phyloP scores from a whole-genome alignment of 805 yeast species.

The Saturnispora galanensis region DNA sequence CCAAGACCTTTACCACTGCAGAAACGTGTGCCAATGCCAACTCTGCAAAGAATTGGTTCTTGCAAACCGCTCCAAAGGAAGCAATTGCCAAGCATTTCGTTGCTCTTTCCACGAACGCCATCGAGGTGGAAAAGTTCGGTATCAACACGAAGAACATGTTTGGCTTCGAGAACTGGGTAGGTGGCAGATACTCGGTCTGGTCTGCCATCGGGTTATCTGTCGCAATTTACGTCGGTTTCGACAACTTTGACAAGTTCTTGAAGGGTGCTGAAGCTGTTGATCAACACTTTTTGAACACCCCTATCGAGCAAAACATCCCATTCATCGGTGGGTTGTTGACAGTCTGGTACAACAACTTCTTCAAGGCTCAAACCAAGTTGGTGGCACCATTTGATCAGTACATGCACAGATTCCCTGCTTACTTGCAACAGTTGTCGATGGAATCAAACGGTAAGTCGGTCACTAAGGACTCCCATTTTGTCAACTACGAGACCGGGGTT shows the following conservation, averaged over 20 bases:
- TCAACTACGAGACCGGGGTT: slow-evolving; percentile 92
- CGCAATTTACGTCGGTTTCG: slow-evolving; percentile 90
- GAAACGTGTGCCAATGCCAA: slow-evolving; percentile 96
- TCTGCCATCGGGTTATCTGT: slow-evolving; percentile 96
- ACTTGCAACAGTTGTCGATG: slow-evolving; percentile 97
- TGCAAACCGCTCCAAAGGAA: slow-evolving; percentile 45
- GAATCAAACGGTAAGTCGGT: slow-evolving; percentile 98
- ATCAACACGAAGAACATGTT: slow-evolving; percentile 97
- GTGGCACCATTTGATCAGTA: slow-evolving; percentile 99
- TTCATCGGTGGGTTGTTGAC: slow-evolving; percentile 85
- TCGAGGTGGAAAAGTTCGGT: slow-evolving; percentile 89
- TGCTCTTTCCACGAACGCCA: slow-evolving; percentile 89
- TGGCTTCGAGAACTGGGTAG: slow-evolving; percentile 98
- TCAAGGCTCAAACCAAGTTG: slow-evolving; percentile 95
- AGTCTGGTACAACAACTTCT: slow-evolving; percentile 98
- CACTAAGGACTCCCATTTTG: slow-evolving; percentile 82
- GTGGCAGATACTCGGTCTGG: slow-evolving; percentile 99
- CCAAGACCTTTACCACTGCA: slow-evolving; percentile 98
- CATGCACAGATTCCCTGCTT: slow-evolving; percentile 98
- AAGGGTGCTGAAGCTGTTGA: slow-evolving; percentile 98
- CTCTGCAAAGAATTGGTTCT: slow-evolving; percentile 92
- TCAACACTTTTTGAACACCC: slow-evolving; percentile 75
- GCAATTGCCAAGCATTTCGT: slow-evolving; percentile 96
- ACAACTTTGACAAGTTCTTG: slow-evolving; percentile 83
- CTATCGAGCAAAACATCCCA: slow-evolving; percentile 88